These are phyloP conservation scores for Blastocystis sp. DNA, from an alignment of 352 stramenopile species.

Conservation along the genomic window DNA sequence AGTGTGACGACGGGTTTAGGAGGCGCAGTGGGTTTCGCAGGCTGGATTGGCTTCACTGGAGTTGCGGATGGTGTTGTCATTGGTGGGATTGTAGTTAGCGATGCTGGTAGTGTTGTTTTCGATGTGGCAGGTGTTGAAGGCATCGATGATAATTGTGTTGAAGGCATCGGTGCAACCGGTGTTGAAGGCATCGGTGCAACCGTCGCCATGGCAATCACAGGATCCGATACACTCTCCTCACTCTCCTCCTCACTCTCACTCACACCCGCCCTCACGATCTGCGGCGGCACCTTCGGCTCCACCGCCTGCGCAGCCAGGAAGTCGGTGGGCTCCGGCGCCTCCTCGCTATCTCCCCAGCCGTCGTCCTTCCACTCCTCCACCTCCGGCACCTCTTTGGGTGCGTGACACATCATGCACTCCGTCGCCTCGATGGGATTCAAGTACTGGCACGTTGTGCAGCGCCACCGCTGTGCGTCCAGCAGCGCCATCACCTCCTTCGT, in stretches of 20 bases:
- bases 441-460: slow-evolving; percentile 15
- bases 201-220: too few relatives aligned
- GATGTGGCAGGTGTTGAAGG: too few relatives aligned
- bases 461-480: not conserved
- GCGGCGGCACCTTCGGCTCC: not conserved
- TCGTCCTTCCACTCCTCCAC: not conserved
- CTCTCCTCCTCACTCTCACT: not conserved
- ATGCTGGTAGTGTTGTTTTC: too few relatives aligned
- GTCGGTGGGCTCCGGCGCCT: not conserved
- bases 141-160: too few relatives aligned
- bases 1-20: too few relatives aligned
- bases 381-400: not conserved
- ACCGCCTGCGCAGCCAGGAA: not conserved
- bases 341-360: not conserved
- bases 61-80: too few relatives aligned
- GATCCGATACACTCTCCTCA: not conserved
- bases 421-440: not conserved
- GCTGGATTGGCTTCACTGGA: too few relatives aligned
- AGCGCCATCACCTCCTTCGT: not conserved
- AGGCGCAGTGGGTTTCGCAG: not conserved
- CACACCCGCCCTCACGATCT: not conserved
- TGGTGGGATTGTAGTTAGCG: too few relatives aligned
- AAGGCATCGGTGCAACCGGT: not conserved
- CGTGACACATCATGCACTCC: slow-evolving; percentile 2
- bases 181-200: not conserved